Evolutionary conservation across 2,329 filamentous ascomycete genomes (phyloP), one percentile per base, ranked within the genome.

Genomic region (Fusarium sp.): DNA sequence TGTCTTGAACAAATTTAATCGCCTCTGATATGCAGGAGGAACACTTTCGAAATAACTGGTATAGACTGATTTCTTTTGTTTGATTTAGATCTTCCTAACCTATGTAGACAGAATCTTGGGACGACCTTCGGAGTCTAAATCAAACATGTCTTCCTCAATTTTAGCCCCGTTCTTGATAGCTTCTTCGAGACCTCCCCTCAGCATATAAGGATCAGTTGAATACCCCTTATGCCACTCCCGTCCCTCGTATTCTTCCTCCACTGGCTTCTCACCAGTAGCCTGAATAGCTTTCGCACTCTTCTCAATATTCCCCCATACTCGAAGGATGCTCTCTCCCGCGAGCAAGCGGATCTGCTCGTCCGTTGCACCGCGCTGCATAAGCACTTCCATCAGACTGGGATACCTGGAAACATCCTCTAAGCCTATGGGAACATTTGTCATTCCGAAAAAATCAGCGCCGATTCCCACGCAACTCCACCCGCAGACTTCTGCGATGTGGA

Each of bases 401-500:
- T 78, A 80, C 32, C 77, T 75, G 1, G 74, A 76, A 5, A 77
- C 75, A 42, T 78, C 77, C 20, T 78, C 76, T 1, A 78, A 54
- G 3, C 76, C 74, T 8, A 54, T 56, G 1, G 75, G 74, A 6
- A 69, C 71, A 28, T 60, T 66, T 6, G 63, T 59, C n/a, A 77
- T 79, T 11, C 78, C 78, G 21, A 75, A 73, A 62, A 77, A 77
- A 57, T 80, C 77, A 7, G 72, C 77, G 2, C 79, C 79, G 4
- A 81, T 70, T 6, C 79, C 79, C 7, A 81, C 74, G 52, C 77
- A 74, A 5, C 76, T 74, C 75, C 75, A 81, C 2, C 79, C 78
- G n/a, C 67, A 71, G 9, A 72, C 51, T 20, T 75, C 60, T 5
- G 71, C 75, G 9, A 77, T 69, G 40, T 75, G 71, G 7, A 68